phyloP scores from a whole-genome alignment of 306 rosid genomes.

The Quercus gilva region DNA sequence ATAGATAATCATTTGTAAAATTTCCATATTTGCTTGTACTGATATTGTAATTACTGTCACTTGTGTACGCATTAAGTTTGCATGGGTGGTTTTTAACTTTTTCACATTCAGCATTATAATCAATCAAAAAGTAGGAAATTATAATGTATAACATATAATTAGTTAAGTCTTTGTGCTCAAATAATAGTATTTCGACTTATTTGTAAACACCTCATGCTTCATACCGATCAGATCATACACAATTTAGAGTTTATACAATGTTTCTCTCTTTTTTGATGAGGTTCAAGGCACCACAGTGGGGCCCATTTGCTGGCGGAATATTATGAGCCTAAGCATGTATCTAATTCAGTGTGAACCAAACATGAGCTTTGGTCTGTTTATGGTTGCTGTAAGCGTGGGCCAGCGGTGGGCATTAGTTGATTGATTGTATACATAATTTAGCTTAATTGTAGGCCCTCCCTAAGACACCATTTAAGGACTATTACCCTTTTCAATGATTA shows the following conservation, averaged over 20 bases:
- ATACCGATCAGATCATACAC: constrained; percentile 8
- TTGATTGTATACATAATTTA: constrained; percentile 3
- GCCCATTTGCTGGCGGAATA: background rate
- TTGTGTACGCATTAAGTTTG: background rate
- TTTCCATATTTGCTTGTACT: too few relatives aligned
- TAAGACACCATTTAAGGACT: constrained; percentile 20
- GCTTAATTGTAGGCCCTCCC: constrained; percentile 16
- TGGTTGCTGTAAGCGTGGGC: constrained; percentile 15
- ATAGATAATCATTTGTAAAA: too few relatives aligned
- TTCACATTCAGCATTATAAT: background rate
- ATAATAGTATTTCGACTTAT: constrained; percentile 14
- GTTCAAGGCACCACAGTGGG: constrained; percentile 1
- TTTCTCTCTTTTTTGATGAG: constrained; percentile 12
- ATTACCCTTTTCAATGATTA: constrained; percentile 10
- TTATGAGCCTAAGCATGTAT: constrained; percentile 5
- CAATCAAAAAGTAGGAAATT: background rate
- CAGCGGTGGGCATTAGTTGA: constrained; percentile 3
- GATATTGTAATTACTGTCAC: background rate
- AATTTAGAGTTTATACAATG: background rate
- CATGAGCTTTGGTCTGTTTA: constrained; percentile 15
- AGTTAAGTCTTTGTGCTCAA: background rate
- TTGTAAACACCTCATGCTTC: constrained; percentile 1
- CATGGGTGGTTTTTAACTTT: background rate
- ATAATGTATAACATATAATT: background rate
- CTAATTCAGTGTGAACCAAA: constrained; percentile 11